Evolutionary conservation across 2,329 filamentous ascomycete species (phyloP).

Genomic region (Fusarium xylarioides): DNA sequence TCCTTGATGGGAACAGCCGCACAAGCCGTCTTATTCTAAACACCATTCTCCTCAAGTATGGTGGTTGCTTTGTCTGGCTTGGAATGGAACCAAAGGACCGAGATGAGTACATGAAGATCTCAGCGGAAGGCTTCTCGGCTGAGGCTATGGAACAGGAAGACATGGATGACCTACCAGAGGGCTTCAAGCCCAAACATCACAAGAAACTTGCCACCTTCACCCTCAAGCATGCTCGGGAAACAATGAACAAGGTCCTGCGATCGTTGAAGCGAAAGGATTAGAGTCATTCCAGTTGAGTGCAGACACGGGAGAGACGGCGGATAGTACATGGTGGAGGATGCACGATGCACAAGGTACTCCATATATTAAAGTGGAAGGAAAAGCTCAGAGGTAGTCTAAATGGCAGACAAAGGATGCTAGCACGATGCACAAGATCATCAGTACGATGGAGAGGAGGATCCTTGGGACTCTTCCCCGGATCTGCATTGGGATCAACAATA

Average conservation of each 20-base stretch:
- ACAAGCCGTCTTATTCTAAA: slow-evolving; percentile 47
- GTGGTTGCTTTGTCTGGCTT: accelerated
- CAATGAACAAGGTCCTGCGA: too few relatives aligned
- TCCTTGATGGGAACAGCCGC: slow-evolving; percentile 48
- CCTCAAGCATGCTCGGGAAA: not conserved
- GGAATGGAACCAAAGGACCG: accelerated
- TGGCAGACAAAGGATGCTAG: too few relatives aligned
- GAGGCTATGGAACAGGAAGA: not conserved
- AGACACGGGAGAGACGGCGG: too few relatives aligned
- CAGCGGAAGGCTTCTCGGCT: not conserved
- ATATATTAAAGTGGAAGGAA: too few relatives aligned
- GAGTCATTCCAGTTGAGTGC: too few relatives aligned
- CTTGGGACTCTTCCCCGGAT: not conserved
- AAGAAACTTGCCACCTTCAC: not conserved
- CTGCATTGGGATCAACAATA: not conserved
- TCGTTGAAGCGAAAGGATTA: too few relatives aligned
- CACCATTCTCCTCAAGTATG: slow-evolving; percentile 43
- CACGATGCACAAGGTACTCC: too few relatives aligned
- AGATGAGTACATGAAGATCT: accelerated
- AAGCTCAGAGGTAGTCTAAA: too few relatives aligned
- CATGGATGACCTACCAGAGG: not conserved
- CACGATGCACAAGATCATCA: too few relatives aligned
- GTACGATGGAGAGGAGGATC: too few relatives aligned
- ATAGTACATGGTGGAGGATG: too few relatives aligned
- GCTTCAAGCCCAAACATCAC: not conserved